These are phyloP conservation scores for Pseudocercospora musae DNA, from an alignment of 2,329 filamentous ascomycete species.

Conservation along the genomic window DNA sequence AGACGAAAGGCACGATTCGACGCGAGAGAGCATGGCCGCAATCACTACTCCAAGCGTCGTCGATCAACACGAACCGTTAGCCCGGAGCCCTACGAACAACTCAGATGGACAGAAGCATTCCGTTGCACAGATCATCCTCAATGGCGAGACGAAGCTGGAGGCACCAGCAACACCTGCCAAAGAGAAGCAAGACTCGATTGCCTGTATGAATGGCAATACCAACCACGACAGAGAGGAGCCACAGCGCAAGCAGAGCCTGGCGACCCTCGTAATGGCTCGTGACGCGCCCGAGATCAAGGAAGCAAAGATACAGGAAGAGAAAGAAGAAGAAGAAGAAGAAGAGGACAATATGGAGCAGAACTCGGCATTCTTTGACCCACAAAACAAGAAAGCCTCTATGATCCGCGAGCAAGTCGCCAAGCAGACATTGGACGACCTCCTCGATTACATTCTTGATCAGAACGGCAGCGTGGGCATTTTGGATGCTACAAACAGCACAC, in stretches of 20 bases:
- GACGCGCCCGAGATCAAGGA: constrained; percentile 16
- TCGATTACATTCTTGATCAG: constrained; percentile 79
- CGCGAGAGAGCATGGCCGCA: constrained; percentile 23
- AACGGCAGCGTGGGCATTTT: constrained; percentile 91
- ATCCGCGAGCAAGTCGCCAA: constrained; percentile 89
- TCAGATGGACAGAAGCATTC: constrained; percentile 27
- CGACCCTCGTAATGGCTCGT: constrained; percentile 18
- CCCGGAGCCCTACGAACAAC: constrained; percentile 14
- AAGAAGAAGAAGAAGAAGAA: constrained; percentile 30
- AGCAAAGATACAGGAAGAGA: constrained; percentile 3
- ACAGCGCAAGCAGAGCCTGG: constrained; percentile 21
- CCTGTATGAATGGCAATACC: constrained; percentile 25
- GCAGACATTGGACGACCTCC: constrained; percentile 84
- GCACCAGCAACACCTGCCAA: constrained; percentile 33
- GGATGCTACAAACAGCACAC: constrained; percentile 95
- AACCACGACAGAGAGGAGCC: constrained; percentile 30
- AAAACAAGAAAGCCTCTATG: constrained; percentile 75
- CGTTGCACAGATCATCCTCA: constrained; percentile 57
- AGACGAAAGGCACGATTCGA: constrained; percentile 19
- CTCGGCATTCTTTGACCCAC: constrained; percentile 89
- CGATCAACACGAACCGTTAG: constrained; percentile 18
- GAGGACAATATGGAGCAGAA: constrained; percentile 73
- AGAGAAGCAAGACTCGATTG: constrained; percentile 2
- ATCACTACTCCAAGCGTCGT: constrained; percentile 21
- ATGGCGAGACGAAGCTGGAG: constrained; percentile 49